Conservation (phyloP, 2,329 filamentous ascomycete species). For the Alternaria arbusti region DNA sequence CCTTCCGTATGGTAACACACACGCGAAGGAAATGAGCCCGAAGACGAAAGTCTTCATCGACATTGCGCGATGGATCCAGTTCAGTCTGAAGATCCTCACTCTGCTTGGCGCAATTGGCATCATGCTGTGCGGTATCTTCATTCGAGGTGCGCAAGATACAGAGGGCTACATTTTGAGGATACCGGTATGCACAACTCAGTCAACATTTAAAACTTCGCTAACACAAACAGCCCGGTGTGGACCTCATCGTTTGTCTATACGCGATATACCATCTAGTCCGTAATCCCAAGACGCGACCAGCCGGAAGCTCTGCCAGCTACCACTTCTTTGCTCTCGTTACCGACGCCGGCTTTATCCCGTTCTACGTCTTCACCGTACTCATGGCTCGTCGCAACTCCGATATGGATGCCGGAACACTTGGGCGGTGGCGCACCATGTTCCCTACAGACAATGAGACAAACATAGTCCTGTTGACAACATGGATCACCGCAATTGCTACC, state of each 20-base stretch:
- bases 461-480: conserved; percentile 69
- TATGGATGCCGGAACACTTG: conserved; percentile 51
- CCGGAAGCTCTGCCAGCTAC: conserved; percentile 85
- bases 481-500: conserved; percentile 69
- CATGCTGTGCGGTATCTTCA: conserved; percentile 77
- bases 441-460: conserved; percentile 60
- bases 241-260: conserved; percentile 75
- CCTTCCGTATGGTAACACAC: conserved; percentile 66
- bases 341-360: conserved; percentile 71
- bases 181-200: conserved; percentile 62
- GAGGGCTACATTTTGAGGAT: conserved; percentile 79
- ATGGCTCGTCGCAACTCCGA: conserved; percentile 61
- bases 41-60: conserved; percentile 75
- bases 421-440: conserved; percentile 74
- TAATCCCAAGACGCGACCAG: conserved; percentile 72
- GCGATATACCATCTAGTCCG: conserved; percentile 80
- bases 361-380: conserved; percentile 66
- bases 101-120: conserved; percentile 73
- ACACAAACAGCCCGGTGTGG: conserved; percentile 71
- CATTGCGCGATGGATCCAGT: conserved; percentile 70
- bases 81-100: conserved; percentile 70
- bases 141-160: conserved; percentile 69
- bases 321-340: conserved; percentile 80
- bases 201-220: conserved; percentile 9
- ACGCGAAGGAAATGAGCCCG: conserved; percentile 70